These are phyloP conservation scores for Aspergillus carbonarius DNA, from an alignment of 2,329 filamentous ascomycete species.

Conservation along the genomic window DNA sequence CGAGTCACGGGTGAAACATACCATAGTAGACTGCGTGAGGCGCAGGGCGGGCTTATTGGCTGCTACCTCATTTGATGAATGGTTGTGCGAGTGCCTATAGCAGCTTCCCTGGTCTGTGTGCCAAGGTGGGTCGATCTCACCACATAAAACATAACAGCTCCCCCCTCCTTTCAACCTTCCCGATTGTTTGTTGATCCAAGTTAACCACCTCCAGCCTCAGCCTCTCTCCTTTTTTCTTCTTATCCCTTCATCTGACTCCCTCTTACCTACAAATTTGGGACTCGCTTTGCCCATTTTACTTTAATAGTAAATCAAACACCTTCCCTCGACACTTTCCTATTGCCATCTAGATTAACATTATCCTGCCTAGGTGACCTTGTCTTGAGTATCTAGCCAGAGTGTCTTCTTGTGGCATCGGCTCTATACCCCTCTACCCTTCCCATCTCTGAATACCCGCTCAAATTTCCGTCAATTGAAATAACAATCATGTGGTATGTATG, in stretches of 20 bases:
- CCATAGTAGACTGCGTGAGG: slow-evolving; percentile 20
- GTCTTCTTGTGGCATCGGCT: background rate
- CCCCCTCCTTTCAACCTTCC: slow-evolving; percentile 20
- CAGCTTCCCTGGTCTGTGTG: slow-evolving; percentile 26
- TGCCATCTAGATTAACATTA: background rate
- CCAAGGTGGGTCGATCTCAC: slow-evolving; percentile 26
- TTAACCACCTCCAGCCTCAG: slow-evolving; percentile 6
- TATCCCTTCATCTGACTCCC: slow-evolving; percentile 8
- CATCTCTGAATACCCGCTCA: background rate
- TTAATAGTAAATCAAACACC: background rate
- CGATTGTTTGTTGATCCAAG: slow-evolving; percentile 18
- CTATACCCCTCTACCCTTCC: background rate
- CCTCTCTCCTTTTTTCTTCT: background rate
- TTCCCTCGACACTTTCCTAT: background rate
- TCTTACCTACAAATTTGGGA: background rate
- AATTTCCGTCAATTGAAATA: background rate
- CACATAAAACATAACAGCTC: slow-evolving; percentile 31
- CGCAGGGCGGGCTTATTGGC: slow-evolving; percentile 25
- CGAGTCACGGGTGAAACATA: slow-evolving; percentile 26
- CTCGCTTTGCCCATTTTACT: background rate
- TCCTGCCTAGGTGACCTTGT: background rate
- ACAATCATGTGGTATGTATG: slow-evolving; percentile 38
- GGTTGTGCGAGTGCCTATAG: slow-evolving; percentile 18
- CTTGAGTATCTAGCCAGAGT: background rate
- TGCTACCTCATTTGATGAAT: slow-evolving; percentile 18